Percentiles rank a stretch among this genome's conserved stretches.
Evolutionary conservation across 108 stramenopile genomes (phyloP).

Genomic region (Stephanodiscus minutulus): DNA sequence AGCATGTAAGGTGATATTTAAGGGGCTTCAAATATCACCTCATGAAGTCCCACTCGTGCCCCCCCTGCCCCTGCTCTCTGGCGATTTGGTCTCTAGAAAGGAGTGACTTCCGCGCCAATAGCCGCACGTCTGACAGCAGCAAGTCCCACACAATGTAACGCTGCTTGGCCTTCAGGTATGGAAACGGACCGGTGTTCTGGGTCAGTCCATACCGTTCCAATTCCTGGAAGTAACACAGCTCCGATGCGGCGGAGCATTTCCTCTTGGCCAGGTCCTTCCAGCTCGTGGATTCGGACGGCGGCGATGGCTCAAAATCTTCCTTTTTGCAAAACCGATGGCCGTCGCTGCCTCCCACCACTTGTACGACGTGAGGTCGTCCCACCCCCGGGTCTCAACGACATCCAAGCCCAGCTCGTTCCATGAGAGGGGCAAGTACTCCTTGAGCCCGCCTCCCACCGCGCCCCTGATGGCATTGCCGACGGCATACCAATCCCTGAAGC

Average conservation of each 20-base stretch:
- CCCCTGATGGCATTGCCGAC: slow-evolving; percentile 14
- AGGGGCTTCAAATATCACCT: too few species aligned
- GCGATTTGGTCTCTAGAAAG: too few species aligned
- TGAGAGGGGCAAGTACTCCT: slow-evolving; percentile 28
- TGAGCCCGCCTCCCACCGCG: slow-evolving; percentile 7
- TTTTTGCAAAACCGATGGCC: not conserved
- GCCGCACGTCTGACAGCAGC: slow-evolving; percentile 23
- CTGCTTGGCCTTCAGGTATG: slow-evolving; percentile 15
- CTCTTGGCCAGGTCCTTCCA: slow-evolving; percentile 28
- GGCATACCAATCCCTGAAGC: slow-evolving; percentile 30
- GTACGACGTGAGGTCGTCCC: slow-evolving; percentile 11
- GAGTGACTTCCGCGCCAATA: slow-evolving; percentile 18
- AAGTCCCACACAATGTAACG: slow-evolving; percentile 33
- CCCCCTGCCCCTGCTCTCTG: too few species aligned
- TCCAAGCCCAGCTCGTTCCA: slow-evolving; percentile 44
- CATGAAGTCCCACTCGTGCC: too few species aligned
- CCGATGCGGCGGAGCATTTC: slow-evolving; percentile 22
- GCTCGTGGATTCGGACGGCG: slow-evolving; percentile 7
- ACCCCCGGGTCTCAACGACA: slow-evolving; percentile 20
- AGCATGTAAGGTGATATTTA: too few species aligned
- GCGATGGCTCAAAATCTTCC: slow-evolving; percentile 17
- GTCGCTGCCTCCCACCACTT: slow-evolving; percentile 16
- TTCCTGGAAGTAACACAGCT: slow-evolving; percentile 43
- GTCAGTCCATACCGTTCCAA: slow-evolving; percentile 41
- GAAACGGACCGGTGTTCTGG: slow-evolving; percentile 26